These are phyloP conservation scores for Ochromonas danica DNA, from an alignment of 108 stramenopile species.

Conservation along the genomic window DNA sequence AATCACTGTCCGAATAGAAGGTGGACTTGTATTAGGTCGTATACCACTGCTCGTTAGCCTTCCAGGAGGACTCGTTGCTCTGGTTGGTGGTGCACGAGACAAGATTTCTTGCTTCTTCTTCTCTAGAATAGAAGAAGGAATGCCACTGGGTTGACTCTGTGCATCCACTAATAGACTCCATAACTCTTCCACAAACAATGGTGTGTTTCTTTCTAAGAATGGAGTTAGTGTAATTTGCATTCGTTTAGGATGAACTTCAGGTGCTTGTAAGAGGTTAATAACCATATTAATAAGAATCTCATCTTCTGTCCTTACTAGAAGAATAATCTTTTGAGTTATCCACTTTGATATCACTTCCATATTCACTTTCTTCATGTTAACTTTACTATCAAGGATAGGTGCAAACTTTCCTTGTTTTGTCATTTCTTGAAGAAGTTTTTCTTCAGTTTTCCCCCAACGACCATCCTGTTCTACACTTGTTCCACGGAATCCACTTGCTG, in stretches of 20 bases:
- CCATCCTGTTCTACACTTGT: conserved; percentile 45
- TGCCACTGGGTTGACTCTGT: conserved; percentile 47
- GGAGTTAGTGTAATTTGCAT: conserved; percentile 57
- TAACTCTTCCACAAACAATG: conserved; percentile 55
- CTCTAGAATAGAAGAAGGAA: conserved; percentile 51
- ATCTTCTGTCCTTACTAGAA: conserved; percentile 57
- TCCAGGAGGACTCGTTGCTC: neutral
- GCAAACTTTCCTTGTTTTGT: conserved; percentile 43
- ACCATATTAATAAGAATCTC: conserved; percentile 51
- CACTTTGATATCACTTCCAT: conserved; percentile 52
- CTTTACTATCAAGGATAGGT: conserved; percentile 34
- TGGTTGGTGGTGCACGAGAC: neutral
- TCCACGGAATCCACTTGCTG: neutral
- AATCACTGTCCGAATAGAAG: neutral
- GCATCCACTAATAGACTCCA: conserved; percentile 57
- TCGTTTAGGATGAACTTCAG: conserved; percentile 42
- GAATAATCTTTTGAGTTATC: conserved; percentile 49
- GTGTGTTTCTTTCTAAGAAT: conserved; percentile 54
- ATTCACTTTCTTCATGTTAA: conserved; percentile 56
- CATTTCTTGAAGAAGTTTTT: conserved; percentile 49
- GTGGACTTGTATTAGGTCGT: neutral
- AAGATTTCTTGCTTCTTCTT: conserved; percentile 36
- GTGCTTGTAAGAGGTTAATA: neutral
- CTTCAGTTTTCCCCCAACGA: conserved; percentile 50
- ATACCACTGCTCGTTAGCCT: neutral